phyloP scores from a whole-genome alignment of 441 rosid species.

The Populus trichocarpa region DNA sequence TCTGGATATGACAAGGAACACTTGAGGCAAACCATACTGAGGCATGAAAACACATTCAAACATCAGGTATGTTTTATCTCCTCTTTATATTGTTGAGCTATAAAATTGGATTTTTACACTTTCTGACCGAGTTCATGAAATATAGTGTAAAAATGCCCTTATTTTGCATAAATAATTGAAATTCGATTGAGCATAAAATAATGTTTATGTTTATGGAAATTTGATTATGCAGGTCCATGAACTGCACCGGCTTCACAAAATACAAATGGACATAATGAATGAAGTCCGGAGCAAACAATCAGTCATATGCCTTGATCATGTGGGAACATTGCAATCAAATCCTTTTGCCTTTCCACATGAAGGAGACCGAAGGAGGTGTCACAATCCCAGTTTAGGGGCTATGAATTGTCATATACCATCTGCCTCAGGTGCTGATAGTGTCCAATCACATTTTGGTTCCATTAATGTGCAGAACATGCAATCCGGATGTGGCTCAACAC shows the following conservation, averaged over 20 bases:
- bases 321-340: conserved; percentile 20
- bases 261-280: conserved; percentile 67
- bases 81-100: background rate
- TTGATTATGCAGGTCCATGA: conserved; percentile 51
- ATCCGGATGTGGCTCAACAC: conserved; percentile 21
- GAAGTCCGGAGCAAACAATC: conserved; percentile 49
- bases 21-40: conserved; percentile 42
- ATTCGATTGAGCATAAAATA: background rate
- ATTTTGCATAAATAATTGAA: background rate
- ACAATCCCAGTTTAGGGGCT: conserved; percentile 15
- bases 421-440: conserved; percentile 20
- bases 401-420: conserved; percentile 15
- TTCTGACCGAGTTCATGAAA: background rate
- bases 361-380: conserved; percentile 20
- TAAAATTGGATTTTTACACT: background rate
- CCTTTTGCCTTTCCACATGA: conserved; percentile 20
- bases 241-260: conserved; percentile 67
- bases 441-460: conserved; percentile 19
- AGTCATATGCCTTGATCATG: conserved; percentile 21
- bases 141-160: background rate
- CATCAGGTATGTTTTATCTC: conserved; percentile 38
- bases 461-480: conserved; percentile 23
- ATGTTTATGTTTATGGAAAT: background rate
- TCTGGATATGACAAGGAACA: conserved; percentile 32
- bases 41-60: conserved; percentile 43